Evolutionary conservation across 1,139 yeast species (phyloP).

Genomic region (Kodamaea sp.): DNA sequence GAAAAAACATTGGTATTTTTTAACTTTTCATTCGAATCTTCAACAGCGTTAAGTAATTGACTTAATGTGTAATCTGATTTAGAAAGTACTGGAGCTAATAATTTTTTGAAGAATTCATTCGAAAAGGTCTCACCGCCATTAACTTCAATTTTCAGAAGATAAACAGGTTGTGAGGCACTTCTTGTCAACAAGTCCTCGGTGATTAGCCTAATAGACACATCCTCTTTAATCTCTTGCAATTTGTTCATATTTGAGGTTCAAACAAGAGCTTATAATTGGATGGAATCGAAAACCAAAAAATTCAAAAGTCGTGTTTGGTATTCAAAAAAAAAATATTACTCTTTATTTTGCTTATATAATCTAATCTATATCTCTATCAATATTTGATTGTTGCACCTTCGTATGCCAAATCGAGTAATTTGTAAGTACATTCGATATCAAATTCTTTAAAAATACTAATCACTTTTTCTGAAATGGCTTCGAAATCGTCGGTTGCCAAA

Average conservation of each 20-base stretch:
- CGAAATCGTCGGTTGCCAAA: slow-evolving; percentile 84
- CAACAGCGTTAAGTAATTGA: slow-evolving; percentile 32
- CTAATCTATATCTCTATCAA: background rate
- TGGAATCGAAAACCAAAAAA: background rate
- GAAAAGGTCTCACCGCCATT: slow-evolving; percentile 49
- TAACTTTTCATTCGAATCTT: slow-evolving; percentile 26
- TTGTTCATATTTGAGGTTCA: background rate
- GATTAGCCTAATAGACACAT: slow-evolving; percentile 26
- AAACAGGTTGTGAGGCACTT: slow-evolving; percentile 41
- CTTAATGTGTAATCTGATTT: slow-evolving; percentile 45
- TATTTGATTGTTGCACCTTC: slow-evolving; percentile 62
- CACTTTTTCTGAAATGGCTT: slow-evolving; percentile 75
- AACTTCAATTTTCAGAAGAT: slow-evolving; percentile 44
- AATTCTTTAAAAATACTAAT: slow-evolving; percentile 64
- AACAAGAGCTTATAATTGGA: background rate
- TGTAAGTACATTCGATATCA: slow-evolving; percentile 74
- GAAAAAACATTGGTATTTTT: slow-evolving; percentile 45
- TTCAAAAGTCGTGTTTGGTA: background rate
- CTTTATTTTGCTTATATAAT: background rate
- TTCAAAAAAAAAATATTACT: slow-evolving; percentile 1
- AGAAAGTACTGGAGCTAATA: slow-evolving; percentile 42
- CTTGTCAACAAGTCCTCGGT: slow-evolving; percentile 32
- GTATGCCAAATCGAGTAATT: slow-evolving; percentile 76
- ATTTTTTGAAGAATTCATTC: slow-evolving; percentile 42
- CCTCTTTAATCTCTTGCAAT: slow-evolving; percentile 1